A percentile compares a stretch with the other conserved stretches of the same genome.
Evolutionary conservation across 179 eudicot genomes (phyloP).

Genomic region (Actinidia polygama): DNA sequence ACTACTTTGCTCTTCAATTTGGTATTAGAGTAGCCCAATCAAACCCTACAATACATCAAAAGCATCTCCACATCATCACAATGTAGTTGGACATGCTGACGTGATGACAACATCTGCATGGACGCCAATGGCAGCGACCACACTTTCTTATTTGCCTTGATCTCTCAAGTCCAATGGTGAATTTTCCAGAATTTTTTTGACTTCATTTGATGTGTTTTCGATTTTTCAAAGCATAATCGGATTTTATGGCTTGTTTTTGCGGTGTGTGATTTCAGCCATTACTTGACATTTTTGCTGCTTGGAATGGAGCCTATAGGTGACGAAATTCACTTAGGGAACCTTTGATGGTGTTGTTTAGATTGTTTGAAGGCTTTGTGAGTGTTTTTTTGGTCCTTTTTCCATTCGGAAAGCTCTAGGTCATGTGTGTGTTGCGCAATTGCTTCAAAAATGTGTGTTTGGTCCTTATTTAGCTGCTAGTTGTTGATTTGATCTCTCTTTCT

Average conservation of each 20-base stretch:
- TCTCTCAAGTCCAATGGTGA: no score
- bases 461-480: background rate
- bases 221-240: background rate
- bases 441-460: background rate
- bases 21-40: background rate
- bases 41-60: no score
- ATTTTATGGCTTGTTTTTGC: background rate
- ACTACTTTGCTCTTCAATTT: background rate
- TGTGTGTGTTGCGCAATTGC: no score
- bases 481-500: no score
- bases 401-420: background rate
- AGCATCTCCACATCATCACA: background rate
- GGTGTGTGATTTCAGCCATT: no score
- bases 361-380: no score
- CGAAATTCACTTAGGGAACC: background rate
- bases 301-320: background rate
- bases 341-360: background rate
- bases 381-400: no score
- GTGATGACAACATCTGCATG: background rate
- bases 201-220: background rate
- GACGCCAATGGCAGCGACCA: no score
- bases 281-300: background rate
- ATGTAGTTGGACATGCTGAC: background rate
- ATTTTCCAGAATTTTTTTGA: no score
- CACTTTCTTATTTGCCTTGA: no score